Conservation (phyloP, 2,329 filamentous ascomycete species). For the Alternaria triticimaculans region DNA sequence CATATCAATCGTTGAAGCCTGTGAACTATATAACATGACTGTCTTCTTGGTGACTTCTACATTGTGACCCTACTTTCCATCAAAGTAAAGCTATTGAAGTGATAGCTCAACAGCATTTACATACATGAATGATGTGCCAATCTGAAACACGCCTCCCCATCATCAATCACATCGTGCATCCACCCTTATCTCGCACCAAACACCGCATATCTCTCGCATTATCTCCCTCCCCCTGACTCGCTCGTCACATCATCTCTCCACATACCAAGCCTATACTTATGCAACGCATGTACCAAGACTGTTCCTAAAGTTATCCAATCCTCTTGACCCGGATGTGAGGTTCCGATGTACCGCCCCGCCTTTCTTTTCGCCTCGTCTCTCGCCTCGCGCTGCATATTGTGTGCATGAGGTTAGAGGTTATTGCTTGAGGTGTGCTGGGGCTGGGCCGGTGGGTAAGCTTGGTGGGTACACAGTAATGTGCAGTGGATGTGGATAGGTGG, state of each 20-base stretch:
- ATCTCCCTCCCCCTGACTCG: not conserved
- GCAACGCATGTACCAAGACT: not conserved
- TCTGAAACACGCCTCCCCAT: not conserved
- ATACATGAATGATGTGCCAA: not conserved
- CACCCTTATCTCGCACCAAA: not conserved
- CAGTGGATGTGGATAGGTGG: not conserved
- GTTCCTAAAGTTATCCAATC: not conserved
- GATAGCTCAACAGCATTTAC: no score
- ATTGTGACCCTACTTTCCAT: not conserved
- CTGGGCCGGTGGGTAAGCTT: not conserved
- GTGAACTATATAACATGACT: not conserved
- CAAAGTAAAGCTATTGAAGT: no score
- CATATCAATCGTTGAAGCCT: constrained; percentile 20
- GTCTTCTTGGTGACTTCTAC: not conserved
- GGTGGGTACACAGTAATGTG: not conserved
- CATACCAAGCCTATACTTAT: not conserved
- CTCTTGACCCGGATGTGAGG: not conserved
- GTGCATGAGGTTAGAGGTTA: no score
- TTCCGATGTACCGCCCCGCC: not conserved
- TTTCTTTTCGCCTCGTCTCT: not conserved
- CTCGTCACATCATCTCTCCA: not conserved
- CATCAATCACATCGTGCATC: not conserved
- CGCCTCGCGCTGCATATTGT: no score
- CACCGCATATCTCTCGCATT: not conserved
- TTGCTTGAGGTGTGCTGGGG: not conserved